A percentile compares a stretch with the other conserved stretches of the same genome.
Evolutionary conservation across 345 rosid species (phyloP).

Genomic region (Moricandia moricandioides): DNA sequence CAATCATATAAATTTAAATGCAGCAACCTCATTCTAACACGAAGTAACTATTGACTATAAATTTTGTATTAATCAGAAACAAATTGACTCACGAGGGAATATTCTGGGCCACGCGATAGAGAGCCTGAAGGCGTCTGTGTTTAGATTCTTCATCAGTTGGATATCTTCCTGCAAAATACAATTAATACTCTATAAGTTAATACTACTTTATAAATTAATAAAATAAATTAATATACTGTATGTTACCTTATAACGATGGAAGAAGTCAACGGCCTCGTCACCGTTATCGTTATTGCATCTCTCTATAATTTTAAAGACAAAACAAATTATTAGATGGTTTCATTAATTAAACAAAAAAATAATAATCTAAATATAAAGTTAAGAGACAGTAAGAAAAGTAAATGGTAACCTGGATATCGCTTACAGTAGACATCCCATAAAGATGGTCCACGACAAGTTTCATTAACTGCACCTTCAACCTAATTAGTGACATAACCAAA

Average conservation of each 20-base stretch:
- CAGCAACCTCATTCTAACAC: neutral
- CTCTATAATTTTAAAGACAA: neutral
- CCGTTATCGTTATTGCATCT: conserved; percentile 24
- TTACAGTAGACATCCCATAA: conserved; percentile 38
- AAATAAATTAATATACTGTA: too few relatives aligned
- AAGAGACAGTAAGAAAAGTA: neutral
- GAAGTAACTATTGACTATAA: too few relatives aligned
- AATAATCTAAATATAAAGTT: neutral
- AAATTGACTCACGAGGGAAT: conserved; percentile 37
- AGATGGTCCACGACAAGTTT: conserved; percentile 36
- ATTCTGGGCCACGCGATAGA: conserved; percentile 58
- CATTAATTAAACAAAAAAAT: neutral
- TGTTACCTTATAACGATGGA: conserved; percentile 40
- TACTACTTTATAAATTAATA: too few relatives aligned
- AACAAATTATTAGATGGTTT: neutral
- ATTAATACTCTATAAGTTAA: too few relatives aligned
- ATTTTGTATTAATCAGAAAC: neutral
- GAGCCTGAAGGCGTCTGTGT: conserved; percentile 47
- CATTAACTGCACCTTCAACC: conserved; percentile 31
- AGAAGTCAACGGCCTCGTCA: conserved; percentile 37
- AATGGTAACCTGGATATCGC: conserved; percentile 6
- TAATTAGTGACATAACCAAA: neutral
- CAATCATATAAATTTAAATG: neutral
- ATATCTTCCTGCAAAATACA: conserved; percentile 40
- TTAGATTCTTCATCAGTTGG: conserved; percentile 36